Base-by-base conservation (phyloP, 208 protist species). In the Naegleria lovaniensis region DNA sequence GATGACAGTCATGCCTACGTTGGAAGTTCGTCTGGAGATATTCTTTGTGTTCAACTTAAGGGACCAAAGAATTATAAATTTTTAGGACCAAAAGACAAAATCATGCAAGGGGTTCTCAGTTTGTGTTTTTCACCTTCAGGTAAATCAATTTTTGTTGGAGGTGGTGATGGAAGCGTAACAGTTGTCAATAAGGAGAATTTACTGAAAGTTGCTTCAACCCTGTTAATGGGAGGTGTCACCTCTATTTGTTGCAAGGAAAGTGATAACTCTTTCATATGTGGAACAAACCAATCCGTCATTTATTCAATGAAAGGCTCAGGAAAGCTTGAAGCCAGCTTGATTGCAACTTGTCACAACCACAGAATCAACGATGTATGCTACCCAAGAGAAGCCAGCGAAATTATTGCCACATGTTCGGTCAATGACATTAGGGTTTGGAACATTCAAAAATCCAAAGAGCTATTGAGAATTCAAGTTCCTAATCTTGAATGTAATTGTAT, bases 341-440 rank as follows among this genome's bases (percentile, higher is more conserved):
- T 90, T 40, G 25, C 75, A 48, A 98, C 97, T n/a, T 98, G 97
- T 93, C 97, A 99, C 95, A 96, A 92, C 91, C 94, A 94, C n/a
- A 93, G 90, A 48, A 96, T 99, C 91, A 97, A 97, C 92, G 97
- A 98, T 92, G 92, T 99, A 7, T 94, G 95, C 41, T 99, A 97
- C 89, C 98, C 98, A 19, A 38, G 58, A 29, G 96, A 94, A 90
- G 97, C 97, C 93, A 97, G 96, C 90, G 96, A 97, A 79, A 94
- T 98, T n/a, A 98, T 99, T 91, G 98, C 97, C 39, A 98, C 97
- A 9, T 98, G 96, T 94, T 96, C 95, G 91, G 94, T 94, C 22
- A 93, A 95, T 19, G 97, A 98, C 91, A 98, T 99, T 92, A 96
- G 98, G 87, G 93, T 99, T 25, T 99, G 98, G 97, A 98, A 99